These are phyloP conservation scores for Blastobotrys parvus DNA, from an alignment of 805 yeast species.

Conservation along the genomic window DNA sequence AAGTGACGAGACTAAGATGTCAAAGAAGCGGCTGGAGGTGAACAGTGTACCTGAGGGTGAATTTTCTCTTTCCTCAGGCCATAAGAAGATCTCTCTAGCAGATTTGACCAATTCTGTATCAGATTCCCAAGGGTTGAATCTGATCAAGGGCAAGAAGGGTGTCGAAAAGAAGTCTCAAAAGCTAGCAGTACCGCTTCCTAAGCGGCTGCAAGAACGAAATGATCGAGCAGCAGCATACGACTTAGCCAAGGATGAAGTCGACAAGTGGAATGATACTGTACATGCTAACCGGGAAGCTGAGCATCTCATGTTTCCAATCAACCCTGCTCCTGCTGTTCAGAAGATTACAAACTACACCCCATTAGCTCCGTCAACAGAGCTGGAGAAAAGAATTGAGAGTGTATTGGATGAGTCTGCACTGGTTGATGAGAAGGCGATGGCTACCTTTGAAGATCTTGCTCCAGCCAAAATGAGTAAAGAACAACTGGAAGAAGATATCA, in stretches of 20 bases:
- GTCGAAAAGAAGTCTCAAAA: constrained; percentile 34
- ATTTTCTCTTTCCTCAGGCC: constrained; percentile 52
- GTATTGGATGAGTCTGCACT: constrained; percentile 59
- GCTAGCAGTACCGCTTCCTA: constrained; percentile 74
- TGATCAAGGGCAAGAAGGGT: constrained; percentile 30
- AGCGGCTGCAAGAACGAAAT: constrained; percentile 72
- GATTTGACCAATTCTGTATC: constrained; percentile 42
- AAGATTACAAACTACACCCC: constrained; percentile 50
- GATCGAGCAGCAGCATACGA: constrained; percentile 89
- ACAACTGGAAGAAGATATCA: constrained; percentile 67
- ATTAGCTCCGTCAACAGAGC: constrained; percentile 40
- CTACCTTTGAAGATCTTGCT: constrained; percentile 82
- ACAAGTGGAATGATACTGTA: constrained; percentile 82
- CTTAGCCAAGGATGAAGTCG: constrained; percentile 75
- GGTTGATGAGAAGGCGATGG: constrained; percentile 62
- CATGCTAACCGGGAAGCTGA: constrained; percentile 76
- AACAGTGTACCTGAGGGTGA: constrained; percentile 60
- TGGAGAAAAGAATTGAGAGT: constrained; percentile 57
- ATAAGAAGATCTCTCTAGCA: constrained; percentile 58
- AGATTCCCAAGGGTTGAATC: constrained; percentile 40
- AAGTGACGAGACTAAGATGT: constrained; percentile 28
- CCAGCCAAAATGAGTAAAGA: constrained; percentile 73
- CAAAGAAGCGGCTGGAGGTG: constrained; percentile 42
- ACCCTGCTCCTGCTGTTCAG: constrained; percentile 35
- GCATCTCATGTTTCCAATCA: constrained; percentile 68